Evolutionary conservation across 2,329 filamentous ascomycete species (phyloP).

Genomic region (Fonsecaea pedrosoi): DNA sequence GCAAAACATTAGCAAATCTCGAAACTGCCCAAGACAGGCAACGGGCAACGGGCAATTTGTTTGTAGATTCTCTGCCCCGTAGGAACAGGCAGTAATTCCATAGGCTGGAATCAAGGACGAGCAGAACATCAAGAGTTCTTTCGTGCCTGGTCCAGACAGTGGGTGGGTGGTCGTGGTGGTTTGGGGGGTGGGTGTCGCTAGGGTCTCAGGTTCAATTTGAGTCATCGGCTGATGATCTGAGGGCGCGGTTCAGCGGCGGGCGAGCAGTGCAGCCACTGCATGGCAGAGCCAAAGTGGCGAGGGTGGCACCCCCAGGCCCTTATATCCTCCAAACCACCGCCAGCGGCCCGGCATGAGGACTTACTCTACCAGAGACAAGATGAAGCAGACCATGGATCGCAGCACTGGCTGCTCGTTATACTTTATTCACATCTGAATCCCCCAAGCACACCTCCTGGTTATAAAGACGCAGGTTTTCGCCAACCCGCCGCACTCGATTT

Average conservation of each 20-base stretch:
- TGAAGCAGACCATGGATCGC: constrained; percentile 31
- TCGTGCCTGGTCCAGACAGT: constrained; percentile 1
- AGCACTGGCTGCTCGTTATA: constrained; percentile 33
- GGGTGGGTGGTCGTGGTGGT: not conserved
- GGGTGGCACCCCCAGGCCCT: constrained; percentile 24
- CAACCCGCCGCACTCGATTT: constrained; percentile 4
- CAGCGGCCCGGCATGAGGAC: constrained; percentile 8
- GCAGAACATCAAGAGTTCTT: not conserved
- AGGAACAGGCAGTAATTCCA: not conserved
- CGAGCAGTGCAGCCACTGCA: not conserved
- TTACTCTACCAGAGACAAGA: constrained; percentile 24
- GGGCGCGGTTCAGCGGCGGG: constrained; percentile 14
- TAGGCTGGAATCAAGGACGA: not conserved
- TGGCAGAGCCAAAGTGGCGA: constrained; percentile 15
- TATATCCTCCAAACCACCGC: constrained; percentile 22
- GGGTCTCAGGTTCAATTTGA: constrained; percentile 25
- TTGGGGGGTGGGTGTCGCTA: constrained; percentile 2
- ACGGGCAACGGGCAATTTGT: not conserved
- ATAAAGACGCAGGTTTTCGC: constrained; percentile 7
- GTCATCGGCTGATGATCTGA: constrained; percentile 35
- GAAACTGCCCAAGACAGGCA: not conserved
- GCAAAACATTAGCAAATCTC: not conserved
- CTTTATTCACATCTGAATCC: constrained; percentile 20
- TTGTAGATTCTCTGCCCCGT: not conserved
- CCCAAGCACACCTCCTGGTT: constrained; percentile 9